Conservation (phyloP, 805 yeast genomes). For the Kazachstania bromeliacearum region DNA sequence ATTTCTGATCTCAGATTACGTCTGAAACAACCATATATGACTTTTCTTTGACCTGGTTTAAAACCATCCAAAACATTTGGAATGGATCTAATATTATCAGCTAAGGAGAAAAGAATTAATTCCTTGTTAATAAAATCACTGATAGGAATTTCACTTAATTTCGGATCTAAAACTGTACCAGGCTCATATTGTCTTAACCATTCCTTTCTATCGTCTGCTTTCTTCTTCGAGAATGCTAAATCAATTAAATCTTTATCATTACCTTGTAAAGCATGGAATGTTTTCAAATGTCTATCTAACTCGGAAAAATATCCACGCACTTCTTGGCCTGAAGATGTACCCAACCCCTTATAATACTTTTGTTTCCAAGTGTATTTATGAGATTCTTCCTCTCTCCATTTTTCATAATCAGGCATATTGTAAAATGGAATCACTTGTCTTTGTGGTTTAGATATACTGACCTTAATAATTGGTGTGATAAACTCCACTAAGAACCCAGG, state of each 20-base stretch:
- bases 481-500: slow-evolving; percentile 92
- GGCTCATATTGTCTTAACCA: slow-evolving; percentile 90
- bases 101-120: slow-evolving; percentile 88
- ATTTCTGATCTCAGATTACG: slow-evolving; percentile 66
- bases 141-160: slow-evolving; percentile 68
- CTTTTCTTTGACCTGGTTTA: slow-evolving; percentile 95
- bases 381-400: slow-evolving; percentile 85
- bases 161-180: slow-evolving; percentile 85
- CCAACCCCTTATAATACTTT: slow-evolving; percentile 97
- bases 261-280: slow-evolving; percentile 70
- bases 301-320: slow-evolving; percentile 82
- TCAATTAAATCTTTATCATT: slow-evolving; percentile 74
- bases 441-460: slow-evolving; percentile 59
- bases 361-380: slow-evolving; percentile 69
- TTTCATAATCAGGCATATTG: slow-evolving; percentile 91
- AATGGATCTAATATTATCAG: slow-evolving; percentile 90
- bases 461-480: slow-evolving; percentile 93
- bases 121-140: slow-evolving; percentile 92
- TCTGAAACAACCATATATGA: slow-evolving; percentile 77
- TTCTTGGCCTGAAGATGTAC: slow-evolving; percentile 81
- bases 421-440: slow-evolving; percentile 64
- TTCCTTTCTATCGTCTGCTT: slow-evolving; percentile 94
- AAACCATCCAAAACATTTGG: slow-evolving; percentile 92
- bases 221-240: slow-evolving; percentile 86
- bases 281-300: slow-evolving; percentile 76